Evolutionary conservation across 2,329 filamentous ascomycete genomes (phyloP).

Genomic region (Verticillium longisporum): DNA sequence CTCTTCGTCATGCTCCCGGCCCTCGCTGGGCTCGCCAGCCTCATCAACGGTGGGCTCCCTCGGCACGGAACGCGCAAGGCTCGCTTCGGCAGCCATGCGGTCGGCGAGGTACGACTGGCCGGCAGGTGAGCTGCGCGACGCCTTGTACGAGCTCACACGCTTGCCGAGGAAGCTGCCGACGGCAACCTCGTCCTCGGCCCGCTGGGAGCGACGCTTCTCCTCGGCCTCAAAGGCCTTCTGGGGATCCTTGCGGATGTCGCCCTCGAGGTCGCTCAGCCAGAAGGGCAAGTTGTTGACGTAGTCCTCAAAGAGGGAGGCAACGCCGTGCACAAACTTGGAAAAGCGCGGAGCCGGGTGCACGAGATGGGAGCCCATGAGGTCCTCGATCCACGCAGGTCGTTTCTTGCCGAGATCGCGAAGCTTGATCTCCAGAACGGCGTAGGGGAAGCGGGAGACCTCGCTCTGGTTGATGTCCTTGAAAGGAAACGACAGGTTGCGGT

Average conservation of each 20-base stretch:
- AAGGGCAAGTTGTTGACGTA: conserved; percentile 94
- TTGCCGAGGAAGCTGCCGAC: conserved; percentile 80
- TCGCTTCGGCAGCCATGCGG: conserved; percentile 40
- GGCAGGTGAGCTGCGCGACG: conserved; percentile 58
- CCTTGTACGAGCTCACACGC: conserved; percentile 42
- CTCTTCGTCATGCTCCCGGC: conserved; percentile 7
- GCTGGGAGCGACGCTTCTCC: conserved; percentile 73
- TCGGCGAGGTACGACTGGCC: conserved; percentile 59
- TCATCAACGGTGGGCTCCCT: conserved; percentile 1
- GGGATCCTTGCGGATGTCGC: conserved; percentile 89
- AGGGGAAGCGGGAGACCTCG: conserved; percentile 86
- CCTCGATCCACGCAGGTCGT: conserved; percentile 78
- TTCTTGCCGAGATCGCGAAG: conserved; percentile 62
- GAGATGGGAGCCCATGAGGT: conserved; percentile 87
- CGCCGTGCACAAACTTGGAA: conserved; percentile 94
- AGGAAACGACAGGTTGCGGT: conserved; percentile 73
- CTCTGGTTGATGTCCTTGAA: conserved; percentile 84
- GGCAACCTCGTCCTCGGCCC: conserved; percentile 78
- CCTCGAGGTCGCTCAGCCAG: conserved; percentile 88
- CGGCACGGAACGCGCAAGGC: conserved; percentile 21
- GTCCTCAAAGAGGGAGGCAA: conserved; percentile 88
- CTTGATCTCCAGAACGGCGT: conserved; percentile 89
- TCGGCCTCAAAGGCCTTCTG: conserved; percentile 87
- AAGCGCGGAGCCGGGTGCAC: conserved; percentile 86
- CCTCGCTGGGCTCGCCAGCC: conserved; percentile 17